A percentile compares a stretch with the other conserved stretches of the same genome.
phyloP scores from a whole-genome alignment of 176 grass and related monocot genomes.

The Thinopyrum elongatum region DNA sequence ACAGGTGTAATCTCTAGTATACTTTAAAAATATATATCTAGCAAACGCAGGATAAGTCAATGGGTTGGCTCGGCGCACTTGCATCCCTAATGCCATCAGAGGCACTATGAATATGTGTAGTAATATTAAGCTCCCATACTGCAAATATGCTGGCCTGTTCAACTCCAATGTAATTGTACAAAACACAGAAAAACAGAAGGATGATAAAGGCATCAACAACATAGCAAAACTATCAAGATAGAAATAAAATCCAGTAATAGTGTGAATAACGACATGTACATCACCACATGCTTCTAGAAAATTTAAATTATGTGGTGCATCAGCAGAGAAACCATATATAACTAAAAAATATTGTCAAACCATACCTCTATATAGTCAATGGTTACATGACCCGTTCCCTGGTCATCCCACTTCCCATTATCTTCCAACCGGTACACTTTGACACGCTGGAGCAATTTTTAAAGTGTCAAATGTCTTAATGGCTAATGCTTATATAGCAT shows the following conservation, averaged over 20 bases:
- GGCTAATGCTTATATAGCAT: background rate
- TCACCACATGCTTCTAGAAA: conserved; percentile 23
- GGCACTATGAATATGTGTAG: background rate
- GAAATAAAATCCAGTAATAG: conserved; percentile 8
- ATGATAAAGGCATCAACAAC: conserved; percentile 1
- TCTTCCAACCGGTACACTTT: conserved; percentile 61
- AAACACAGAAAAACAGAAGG: background rate
- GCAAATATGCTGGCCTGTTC: conserved; percentile 1
- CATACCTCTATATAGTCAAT: conserved; percentile 74
- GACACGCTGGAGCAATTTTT: conserved; percentile 63
- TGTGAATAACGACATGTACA: conserved; percentile 6
- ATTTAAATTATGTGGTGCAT: conserved; percentile 6
- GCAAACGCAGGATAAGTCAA: background rate
- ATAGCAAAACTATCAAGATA: conserved; percentile 7
- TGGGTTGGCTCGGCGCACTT: background rate
- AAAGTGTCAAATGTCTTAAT: conserved; percentile 19
- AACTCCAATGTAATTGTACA: background rate
- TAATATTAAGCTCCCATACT: conserved; percentile 5
- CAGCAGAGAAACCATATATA: conserved; percentile 19
- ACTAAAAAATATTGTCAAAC: background rate
- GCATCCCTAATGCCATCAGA: conserved; percentile 1
- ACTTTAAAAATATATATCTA: background rate
- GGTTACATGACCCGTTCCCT: conserved; percentile 74
- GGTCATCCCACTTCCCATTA: conserved; percentile 74
- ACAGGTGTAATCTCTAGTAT: background rate